phyloP scores from a whole-genome alignment of 2,329 filamentous ascomycete species.

The Emergomyces pasteurianus region DNA sequence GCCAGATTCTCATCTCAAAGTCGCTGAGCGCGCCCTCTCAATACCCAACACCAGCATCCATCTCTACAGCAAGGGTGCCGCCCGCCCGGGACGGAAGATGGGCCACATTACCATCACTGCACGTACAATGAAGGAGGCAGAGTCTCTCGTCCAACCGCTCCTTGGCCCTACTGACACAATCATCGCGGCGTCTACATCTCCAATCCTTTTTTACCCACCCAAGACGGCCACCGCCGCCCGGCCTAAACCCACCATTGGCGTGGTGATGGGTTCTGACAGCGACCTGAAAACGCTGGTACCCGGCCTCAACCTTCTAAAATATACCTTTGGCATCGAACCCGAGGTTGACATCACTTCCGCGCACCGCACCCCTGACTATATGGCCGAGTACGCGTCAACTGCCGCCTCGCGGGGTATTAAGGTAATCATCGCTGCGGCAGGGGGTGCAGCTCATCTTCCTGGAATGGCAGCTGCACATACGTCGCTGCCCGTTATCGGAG shows the following conservation, averaged over 20 bases:
- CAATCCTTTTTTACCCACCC: conserved; percentile 6
- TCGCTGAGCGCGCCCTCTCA: conserved; percentile 45
- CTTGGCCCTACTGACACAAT: conserved; percentile 69
- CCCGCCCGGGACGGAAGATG: conserved; percentile 84
- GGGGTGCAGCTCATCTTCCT: conserved; percentile 60
- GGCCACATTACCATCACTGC: conserved; percentile 81
- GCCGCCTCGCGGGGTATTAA: conserved; percentile 56
- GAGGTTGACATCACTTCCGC: conserved; percentile 38
- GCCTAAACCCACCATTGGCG: conserved; percentile 27
- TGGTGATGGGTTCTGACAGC: conserved; percentile 40
- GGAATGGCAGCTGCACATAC: conserved; percentile 66
- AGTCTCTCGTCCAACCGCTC: conserved; percentile 56
- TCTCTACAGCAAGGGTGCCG: conserved; percentile 78
- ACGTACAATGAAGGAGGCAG: conserved; percentile 54
- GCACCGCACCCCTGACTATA: conserved; percentile 59
- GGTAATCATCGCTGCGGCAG: conserved; percentile 64
- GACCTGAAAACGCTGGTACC: conserved; percentile 35
- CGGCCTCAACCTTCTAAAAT: conserved; percentile 32
- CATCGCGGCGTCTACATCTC: conserved; percentile 46
- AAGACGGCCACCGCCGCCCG: conserved; percentile 17
- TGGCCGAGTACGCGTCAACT: conserved; percentile 53
- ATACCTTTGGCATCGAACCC: conserved; percentile 32
- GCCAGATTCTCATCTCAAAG: conserved; percentile 48
- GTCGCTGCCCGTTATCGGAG: conserved; percentile 61
- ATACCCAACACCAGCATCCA: conserved; percentile 57